Percentiles rank a stretch among this genome's conserved stretches.
Evolutionary conservation across 177 flowering plant species (phyloP).

Genomic region (Vitis hybrid): DNA sequence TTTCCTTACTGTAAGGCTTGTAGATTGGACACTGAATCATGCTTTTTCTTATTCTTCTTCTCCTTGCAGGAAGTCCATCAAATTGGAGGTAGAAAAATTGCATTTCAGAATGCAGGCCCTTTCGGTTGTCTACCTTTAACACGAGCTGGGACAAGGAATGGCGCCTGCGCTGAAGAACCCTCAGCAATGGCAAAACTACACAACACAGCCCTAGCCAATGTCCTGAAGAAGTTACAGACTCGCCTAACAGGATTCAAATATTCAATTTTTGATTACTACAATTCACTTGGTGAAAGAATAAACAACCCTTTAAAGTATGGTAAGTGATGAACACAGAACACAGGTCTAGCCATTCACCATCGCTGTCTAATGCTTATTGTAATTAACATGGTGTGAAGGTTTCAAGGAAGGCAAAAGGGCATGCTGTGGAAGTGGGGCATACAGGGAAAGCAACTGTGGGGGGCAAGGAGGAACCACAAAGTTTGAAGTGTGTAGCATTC

Average conservation of each 20-base stretch:
- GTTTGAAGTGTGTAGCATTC: constrained; percentile 9
- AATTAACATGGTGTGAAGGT: constrained; percentile 1
- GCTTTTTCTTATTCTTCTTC: too few species aligned
- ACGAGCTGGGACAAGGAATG: background rate
- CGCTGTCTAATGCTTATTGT: background rate
- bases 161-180: constrained; percentile 10
- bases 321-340: background rate
- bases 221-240: constrained; percentile 7
- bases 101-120: constrained; percentile 22
- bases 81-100: constrained; percentile 33
- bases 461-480: background rate
- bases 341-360: too few species aligned
- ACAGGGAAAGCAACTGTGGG: constrained; percentile 12
- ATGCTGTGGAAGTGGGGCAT: constrained; percentile 14
- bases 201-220: constrained; percentile 11
- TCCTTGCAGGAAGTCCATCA: constrained; percentile 24
- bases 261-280: constrained; percentile 19
- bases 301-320: constrained; percentile 9
- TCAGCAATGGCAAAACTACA: constrained; percentile 6
- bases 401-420: constrained; percentile 16
- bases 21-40: too few species aligned
- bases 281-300: constrained; percentile 8
- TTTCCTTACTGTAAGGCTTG: too few species aligned
- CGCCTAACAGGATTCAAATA: constrained; percentile 8
- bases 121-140: constrained; percentile 16